Conservation (phyloP, 2,329 filamentous ascomycete species). For the Verticillium tricorpus region DNA sequence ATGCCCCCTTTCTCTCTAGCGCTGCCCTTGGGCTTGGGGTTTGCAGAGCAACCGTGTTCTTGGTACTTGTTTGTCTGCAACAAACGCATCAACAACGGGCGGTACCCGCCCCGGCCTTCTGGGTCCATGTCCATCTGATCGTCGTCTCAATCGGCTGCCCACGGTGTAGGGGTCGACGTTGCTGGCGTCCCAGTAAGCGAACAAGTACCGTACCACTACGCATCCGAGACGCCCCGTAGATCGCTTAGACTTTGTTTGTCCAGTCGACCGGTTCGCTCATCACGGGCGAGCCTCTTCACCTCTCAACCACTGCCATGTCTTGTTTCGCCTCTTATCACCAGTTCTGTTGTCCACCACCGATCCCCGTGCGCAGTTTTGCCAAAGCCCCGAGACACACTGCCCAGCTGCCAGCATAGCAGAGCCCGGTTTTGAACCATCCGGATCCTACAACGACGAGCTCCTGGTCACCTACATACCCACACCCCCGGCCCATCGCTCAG, state of each 20-base stretch:
- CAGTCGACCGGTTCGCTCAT: neutral
- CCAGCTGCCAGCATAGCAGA: no score
- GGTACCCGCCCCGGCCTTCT: neutral
- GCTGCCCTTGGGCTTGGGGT: neutral
- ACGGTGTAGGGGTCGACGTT: neutral
- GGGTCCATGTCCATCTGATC: neutral
- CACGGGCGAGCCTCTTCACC: neutral
- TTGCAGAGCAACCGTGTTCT: neutral
- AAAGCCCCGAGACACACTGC: neutral
- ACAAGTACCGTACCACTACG: neutral
- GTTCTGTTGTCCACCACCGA: neutral
- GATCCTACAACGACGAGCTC: neutral
- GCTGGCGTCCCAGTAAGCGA: neutral
- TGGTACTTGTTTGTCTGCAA: neutral
- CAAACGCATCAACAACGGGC: neutral
- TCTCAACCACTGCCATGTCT: neutral
- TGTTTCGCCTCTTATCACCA: neutral
- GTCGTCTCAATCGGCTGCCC: neutral
- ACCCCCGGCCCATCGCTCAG: neutral
- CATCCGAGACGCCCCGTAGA: neutral
- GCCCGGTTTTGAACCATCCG: no score
- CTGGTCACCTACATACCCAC: neutral
- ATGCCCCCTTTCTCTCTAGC: conserved; percentile 4
- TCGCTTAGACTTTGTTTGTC: neutral
- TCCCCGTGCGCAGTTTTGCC: neutral